Evolutionary conservation across 2,329 filamentous ascomycete species (phyloP).

Genomic region (Pyricularia sp.): DNA sequence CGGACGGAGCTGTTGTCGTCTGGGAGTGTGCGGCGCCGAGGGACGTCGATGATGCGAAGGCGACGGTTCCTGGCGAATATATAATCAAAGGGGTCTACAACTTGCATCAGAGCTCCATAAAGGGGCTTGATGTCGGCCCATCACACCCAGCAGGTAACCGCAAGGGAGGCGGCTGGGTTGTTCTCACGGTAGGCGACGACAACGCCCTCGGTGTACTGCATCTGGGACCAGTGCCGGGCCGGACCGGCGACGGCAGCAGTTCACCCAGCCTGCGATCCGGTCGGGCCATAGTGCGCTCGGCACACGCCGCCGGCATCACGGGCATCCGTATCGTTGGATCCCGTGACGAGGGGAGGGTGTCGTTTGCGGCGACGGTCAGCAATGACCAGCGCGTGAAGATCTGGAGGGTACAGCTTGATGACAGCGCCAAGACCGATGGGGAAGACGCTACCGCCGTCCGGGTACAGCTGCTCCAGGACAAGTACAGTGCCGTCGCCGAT

Average conservation of each 20-base stretch:
- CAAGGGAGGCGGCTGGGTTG: slow-evolving; percentile 21
- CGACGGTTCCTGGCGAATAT: slow-evolving; percentile 9
- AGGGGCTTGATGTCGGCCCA: slow-evolving; percentile 38
- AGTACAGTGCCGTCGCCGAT: slow-evolving; percentile 48
- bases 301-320: slow-evolving; percentile 63
- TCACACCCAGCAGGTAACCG: not conserved
- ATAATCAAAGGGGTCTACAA: slow-evolving; percentile 19
- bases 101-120: slow-evolving; percentile 74
- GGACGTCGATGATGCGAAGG: slow-evolving; percentile 4
- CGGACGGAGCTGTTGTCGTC: slow-evolving; percentile 62
- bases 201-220: slow-evolving; percentile 54
- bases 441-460: slow-evolving; percentile 4
- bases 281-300: slow-evolving; percentile 18
- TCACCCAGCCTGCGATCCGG: not conserved
- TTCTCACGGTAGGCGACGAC: slow-evolving; percentile 79
- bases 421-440: slow-evolving; percentile 7
- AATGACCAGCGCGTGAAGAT: slow-evolving; percentile 50
- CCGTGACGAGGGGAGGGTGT: not conserved
- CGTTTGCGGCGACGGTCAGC: slow-evolving; percentile 19
- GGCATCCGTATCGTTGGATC: slow-evolving; percentile 28
- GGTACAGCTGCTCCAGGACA: slow-evolving; percentile 31
- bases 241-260: not conserved
- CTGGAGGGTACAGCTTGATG: slow-evolving; percentile 27
- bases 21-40: slow-evolving; percentile 28
- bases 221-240: slow-evolving; percentile 20